These are phyloP conservation scores for Letharia lupina DNA, from an alignment of 495 filamentous ascomycete species.

Conservation along the genomic window DNA sequence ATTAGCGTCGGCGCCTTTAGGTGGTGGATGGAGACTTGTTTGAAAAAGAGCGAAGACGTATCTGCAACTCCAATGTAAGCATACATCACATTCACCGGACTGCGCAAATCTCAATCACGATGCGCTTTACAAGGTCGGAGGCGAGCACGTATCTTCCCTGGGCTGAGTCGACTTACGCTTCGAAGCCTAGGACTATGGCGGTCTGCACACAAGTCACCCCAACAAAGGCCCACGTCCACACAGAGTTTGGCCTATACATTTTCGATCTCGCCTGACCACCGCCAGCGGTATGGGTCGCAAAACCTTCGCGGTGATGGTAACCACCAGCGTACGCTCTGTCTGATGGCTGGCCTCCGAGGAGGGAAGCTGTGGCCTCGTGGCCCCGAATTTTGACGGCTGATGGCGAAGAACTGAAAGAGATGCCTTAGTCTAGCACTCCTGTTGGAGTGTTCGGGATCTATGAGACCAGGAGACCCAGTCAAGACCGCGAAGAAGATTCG, in stretches of 20 bases:
- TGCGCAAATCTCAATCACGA: background rate
- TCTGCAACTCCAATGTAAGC: constrained; percentile 26
- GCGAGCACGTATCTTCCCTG: background rate
- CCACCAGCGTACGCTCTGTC: constrained; percentile 43
- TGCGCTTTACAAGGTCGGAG: background rate
- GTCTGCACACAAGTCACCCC: constrained; percentile 66
- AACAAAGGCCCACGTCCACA: constrained; percentile 86
- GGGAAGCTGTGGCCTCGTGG: constrained; percentile 55
- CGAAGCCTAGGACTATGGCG: constrained; percentile 66
- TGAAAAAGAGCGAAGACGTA: constrained; percentile 48
- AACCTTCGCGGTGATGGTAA: constrained; percentile 50
- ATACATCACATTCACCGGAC: background rate
- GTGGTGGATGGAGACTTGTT: constrained; percentile 51
- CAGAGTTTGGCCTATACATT: constrained; percentile 66
- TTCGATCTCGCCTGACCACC: constrained; percentile 28
- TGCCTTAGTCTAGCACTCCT: background rate
- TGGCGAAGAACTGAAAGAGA: background rate
- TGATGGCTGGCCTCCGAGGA: constrained; percentile 50
- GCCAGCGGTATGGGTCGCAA: constrained; percentile 30
- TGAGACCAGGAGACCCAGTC: background rate
- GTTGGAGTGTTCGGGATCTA: background rate
- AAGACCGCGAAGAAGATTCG: background rate
- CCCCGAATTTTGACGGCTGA: constrained; percentile 48
- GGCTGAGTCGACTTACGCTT: constrained; percentile 56
- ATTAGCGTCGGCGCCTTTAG: constrained; percentile 52